These are phyloP conservation scores for Leccinum longicurvipes DNA, from an alignment of 768 basidiomycete species.

Conservation along the genomic window DNA sequence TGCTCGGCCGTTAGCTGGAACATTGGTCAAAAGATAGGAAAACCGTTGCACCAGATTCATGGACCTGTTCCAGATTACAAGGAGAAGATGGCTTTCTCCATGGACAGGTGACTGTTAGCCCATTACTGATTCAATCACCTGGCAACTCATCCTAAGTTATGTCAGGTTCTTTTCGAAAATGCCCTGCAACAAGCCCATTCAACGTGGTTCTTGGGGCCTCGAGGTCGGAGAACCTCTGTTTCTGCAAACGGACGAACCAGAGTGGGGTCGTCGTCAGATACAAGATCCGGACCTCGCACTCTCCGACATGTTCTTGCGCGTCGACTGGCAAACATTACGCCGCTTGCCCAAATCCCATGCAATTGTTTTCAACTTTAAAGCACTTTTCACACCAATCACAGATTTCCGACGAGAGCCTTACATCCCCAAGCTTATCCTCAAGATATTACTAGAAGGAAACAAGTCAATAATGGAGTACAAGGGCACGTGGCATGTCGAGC, in stretches of 20 bases:
- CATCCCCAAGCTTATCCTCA: conserved; percentile 45
- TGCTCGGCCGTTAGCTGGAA: conserved; percentile 52
- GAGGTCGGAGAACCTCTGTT: conserved; percentile 50
- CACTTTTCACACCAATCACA: conserved; percentile 48
- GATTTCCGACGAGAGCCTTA: conserved; percentile 44
- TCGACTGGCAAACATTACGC: conserved; percentile 56
- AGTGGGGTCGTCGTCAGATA: conserved; percentile 32
- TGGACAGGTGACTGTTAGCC: conserved; percentile 41
- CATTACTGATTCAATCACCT: background rate
- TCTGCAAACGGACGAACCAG: conserved; percentile 38
- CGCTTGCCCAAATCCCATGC: conserved; percentile 45
- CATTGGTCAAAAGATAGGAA: conserved; percentile 45
- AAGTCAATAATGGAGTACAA: conserved; percentile 43
- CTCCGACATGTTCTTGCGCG: conserved; percentile 44
- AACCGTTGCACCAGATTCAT: conserved; percentile 44
- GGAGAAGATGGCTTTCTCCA: conserved; percentile 45
- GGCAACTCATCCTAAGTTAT: background rate
- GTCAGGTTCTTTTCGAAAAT: conserved; percentile 47
- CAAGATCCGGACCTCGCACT: conserved; percentile 37
- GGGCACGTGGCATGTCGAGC: conserved; percentile 38
- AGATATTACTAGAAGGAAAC: conserved; percentile 41
- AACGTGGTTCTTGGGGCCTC: conserved; percentile 50
- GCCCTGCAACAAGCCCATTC: conserved; percentile 46
- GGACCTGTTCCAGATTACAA: conserved; percentile 48
- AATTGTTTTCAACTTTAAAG: conserved; percentile 53